phyloP scores from a whole-genome alignment of 179 eudicot genomes.

The Gypsophila paniculata region DNA sequence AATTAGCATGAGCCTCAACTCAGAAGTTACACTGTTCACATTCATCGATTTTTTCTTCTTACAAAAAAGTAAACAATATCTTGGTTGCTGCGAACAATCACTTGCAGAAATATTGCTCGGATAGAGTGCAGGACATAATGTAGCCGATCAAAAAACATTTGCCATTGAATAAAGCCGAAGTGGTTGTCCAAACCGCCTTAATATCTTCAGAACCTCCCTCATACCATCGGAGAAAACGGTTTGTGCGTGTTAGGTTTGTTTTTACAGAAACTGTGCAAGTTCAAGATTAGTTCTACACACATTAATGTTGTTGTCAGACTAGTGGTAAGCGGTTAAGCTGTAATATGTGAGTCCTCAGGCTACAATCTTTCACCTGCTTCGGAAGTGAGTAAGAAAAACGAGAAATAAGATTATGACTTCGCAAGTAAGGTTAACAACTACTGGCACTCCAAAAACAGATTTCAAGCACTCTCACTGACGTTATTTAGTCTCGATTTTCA shows the following conservation, averaged over 20 bases:
- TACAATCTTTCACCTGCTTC: conserved; percentile 76
- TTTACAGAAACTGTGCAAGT: conserved; percentile 30
- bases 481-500: too few relatives aligned
- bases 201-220: conserved; percentile 29
- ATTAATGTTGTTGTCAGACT: conserved; percentile 47
- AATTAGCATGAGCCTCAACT: conserved; percentile 24
- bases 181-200: conserved; percentile 17
- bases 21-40: conserved; percentile 37
- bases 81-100: conserved; percentile 18
- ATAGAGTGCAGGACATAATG: conserved; percentile 21
- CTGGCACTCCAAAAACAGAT: too few relatives aligned
- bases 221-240: conserved; percentile 18
- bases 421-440: too few relatives aligned
- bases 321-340: conserved; percentile 62
- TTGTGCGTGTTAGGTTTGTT: conserved; percentile 27
- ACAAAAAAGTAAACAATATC: conserved; percentile 22
- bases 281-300: conserved; percentile 55
- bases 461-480: too few relatives aligned
- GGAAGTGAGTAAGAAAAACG: not conserved
- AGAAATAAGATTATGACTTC: not conserved
- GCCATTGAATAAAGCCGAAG: conserved; percentile 19
- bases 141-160: conserved; percentile 30
- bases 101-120: conserved; percentile 22
- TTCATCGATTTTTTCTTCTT: conserved; percentile 19
- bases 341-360: conserved; percentile 78